Base-by-base conservation (phyloP, 2,329 filamentous ascomycete species). In the Canariomyces notabilis region DNA sequence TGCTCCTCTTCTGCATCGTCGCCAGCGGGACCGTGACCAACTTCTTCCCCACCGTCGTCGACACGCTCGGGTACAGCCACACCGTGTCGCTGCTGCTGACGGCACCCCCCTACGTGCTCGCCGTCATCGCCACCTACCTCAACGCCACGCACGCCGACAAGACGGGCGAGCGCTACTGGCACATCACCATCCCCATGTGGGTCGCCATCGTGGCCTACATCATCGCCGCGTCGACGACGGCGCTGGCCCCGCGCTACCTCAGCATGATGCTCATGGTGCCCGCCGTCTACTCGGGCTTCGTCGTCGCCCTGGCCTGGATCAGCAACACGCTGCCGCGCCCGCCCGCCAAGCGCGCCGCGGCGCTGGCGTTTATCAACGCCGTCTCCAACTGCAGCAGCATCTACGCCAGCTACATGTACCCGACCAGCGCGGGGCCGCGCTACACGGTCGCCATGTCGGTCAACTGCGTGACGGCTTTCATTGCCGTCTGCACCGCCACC, bases 301-400 rank as follows among this genome's bases (percentile, higher is more conserved):
- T 85, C 1, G 82, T 87, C 1, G 74, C 74, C 1, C 69, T 87
- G 4, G 77, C 82, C 2, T 93, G 87, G 87, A 88, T 90, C 53
- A 80, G 77, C 37, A 87, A 85, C 60, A 84, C 82, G 1, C 73
- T 91, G 42, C 85, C 86, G 0, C 77, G 86, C 5, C 87, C 87
- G 3, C 83, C 85, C 0, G 81, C 85, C 2, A 90, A 90, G 68
- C 77, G 85, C 49, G 73, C 73, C 1, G 71, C 84, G 0, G 85
- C 84, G 0, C 63, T 91, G 5, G 87, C 85, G 1, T 81, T 84
- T 51, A 87, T 90, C 65, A 91, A 91, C 59, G 82, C 82, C 2
- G 72, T 87, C 8, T 79, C 76, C 15, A 89, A 90, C 61, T 72
- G 75, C 9, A 79, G 78, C 34, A 80, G 75, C 38, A 89, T 90